phyloP scores from a whole-genome alignment of 306 rosid genomes.

The Quercus bicolor region DNA sequence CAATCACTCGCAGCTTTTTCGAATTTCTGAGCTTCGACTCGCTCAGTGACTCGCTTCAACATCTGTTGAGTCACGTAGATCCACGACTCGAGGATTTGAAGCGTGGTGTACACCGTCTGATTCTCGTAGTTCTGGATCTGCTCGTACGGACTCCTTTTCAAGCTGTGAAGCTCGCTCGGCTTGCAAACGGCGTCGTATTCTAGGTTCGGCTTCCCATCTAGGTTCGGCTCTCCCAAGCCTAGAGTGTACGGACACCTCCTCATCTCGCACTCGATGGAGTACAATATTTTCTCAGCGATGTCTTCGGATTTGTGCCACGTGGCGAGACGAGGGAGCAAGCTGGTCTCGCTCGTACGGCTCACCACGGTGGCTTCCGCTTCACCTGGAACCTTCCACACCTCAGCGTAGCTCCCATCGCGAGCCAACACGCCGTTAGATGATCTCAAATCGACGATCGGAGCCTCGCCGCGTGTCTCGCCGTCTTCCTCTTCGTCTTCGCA shows the following conservation, averaged over 20 bases:
- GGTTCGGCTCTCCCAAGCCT: slow-evolving; percentile 76
- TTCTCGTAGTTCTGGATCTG: slow-evolving; percentile 53
- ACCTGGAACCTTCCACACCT: slow-evolving; percentile 47
- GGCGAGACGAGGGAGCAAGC: slow-evolving; percentile 70
- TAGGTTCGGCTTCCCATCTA: slow-evolving; percentile 56
- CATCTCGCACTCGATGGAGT: slow-evolving; percentile 66
- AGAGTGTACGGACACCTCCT: slow-evolving; percentile 65
- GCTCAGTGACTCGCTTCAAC: slow-evolving; percentile 33
- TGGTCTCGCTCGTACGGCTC: slow-evolving; percentile 61
- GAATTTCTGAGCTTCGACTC: slow-evolving; percentile 35
- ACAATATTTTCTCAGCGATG: slow-evolving; percentile 48
- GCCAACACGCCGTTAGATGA: slow-evolving; percentile 30
- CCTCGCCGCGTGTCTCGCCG: slow-evolving; percentile 41
- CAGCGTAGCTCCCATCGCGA: slow-evolving; percentile 47
- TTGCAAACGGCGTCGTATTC: slow-evolving; percentile 75
- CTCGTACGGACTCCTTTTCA: slow-evolving; percentile 50
- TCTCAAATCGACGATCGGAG: slow-evolving; percentile 50
- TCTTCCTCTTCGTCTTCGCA: slow-evolving; percentile 66
- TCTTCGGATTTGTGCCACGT: slow-evolving; percentile 65
- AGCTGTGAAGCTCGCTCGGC: slow-evolving; percentile 53
- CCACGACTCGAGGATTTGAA: slow-evolving; percentile 83
- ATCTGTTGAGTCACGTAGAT: slow-evolving; percentile 37
- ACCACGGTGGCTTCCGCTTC: slow-evolving; percentile 37
- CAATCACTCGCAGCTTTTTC: slow-evolving; percentile 62
- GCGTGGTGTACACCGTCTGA: slow-evolving; percentile 66